These are phyloP conservation scores for Diaporthe australafricana DNA, from an alignment of 2,329 filamentous ascomycete genomes.

Conservation along the genomic window DNA sequence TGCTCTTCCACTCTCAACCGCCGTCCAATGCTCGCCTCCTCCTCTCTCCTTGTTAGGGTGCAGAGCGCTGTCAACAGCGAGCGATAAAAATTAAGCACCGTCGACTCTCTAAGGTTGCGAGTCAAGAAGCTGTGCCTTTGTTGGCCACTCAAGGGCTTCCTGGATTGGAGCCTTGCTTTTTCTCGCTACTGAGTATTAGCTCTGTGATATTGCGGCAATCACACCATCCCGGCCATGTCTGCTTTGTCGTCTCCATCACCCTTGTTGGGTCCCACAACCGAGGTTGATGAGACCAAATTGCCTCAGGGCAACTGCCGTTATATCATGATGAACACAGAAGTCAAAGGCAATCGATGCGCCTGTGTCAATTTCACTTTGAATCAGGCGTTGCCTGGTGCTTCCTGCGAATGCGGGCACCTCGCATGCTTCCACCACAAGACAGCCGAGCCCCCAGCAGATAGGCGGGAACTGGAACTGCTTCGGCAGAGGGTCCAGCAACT, in stretches of 20 bases:
- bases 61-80: not conserved
- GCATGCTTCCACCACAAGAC: conserved; percentile 68
- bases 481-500: conserved; percentile 47
- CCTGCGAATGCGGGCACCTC: conserved; percentile 69
- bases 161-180: not conserved
- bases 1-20: not conserved
- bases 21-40: not conserved
- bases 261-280: conserved; percentile 41
- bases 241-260: conserved; percentile 46
- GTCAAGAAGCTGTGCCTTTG: not conserved
- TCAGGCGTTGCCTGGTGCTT: conserved; percentile 62
- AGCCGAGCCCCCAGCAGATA: conserved; percentile 56
- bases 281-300: conserved; percentile 58
- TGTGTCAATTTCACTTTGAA: conserved; percentile 69
- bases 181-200: conserved; percentile 4
- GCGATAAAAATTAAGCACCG: not conserved
- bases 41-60: not conserved
- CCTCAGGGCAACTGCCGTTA: conserved; percentile 70
- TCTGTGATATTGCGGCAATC: not conserved
- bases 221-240: conserved; percentile 41
- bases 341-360: conserved; percentile 69
- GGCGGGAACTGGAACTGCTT: conserved; percentile 61
- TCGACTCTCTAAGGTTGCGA: not conserved
- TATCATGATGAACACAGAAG: conserved; percentile 66
- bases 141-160: not conserved